Conservation (phyloP, 768 basidiomycete species). For the Amanita rimosa region DNA sequence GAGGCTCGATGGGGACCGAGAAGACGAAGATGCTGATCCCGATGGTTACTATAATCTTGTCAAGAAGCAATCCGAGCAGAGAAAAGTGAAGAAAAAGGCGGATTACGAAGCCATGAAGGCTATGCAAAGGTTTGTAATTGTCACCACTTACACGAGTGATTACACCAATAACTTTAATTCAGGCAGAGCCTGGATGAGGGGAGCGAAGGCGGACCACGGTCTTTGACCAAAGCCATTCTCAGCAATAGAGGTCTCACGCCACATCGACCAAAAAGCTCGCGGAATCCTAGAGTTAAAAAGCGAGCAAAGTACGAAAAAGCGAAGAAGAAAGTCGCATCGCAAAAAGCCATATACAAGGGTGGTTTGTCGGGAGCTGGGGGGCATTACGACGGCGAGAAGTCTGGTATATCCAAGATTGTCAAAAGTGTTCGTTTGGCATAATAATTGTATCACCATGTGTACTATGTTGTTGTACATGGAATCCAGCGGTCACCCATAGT, state of each 20-base stretch:
- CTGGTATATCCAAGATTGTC: slow-evolving; percentile 85
- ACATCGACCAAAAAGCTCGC: slow-evolving; percentile 74
- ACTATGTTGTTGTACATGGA: no score
- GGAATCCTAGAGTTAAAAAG: slow-evolving; percentile 98
- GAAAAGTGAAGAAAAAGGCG: slow-evolving; percentile 70
- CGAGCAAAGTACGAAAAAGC: slow-evolving; percentile 89
- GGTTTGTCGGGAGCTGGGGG: slow-evolving; percentile 58
- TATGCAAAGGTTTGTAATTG: slow-evolving; percentile 39
- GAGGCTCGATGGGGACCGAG: slow-evolving; percentile 18
- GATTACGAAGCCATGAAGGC: slow-evolving; percentile 63
- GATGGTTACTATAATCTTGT: slow-evolving; percentile 91
- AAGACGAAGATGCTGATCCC: slow-evolving; percentile 30
- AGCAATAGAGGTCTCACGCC: slow-evolving; percentile 94
- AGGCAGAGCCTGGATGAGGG: slow-evolving; percentile 23
- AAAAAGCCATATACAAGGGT: slow-evolving; percentile 89
- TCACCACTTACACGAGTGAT: neutral
- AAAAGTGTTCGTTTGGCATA: slow-evolving; percentile 65
- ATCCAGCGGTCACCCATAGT: neutral
- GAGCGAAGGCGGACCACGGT: slow-evolving; percentile 59
- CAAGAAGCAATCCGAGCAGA: slow-evolving; percentile 56
- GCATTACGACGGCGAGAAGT: slow-evolving; percentile 85
- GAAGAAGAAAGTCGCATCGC: slow-evolving; percentile 82
- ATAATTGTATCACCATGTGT: neutral
- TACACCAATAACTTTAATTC: neutral
- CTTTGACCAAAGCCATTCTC: slow-evolving; percentile 83